Base-by-base conservation (phyloP, 345 rosid genomes). In the Adansonia digitata region DNA sequence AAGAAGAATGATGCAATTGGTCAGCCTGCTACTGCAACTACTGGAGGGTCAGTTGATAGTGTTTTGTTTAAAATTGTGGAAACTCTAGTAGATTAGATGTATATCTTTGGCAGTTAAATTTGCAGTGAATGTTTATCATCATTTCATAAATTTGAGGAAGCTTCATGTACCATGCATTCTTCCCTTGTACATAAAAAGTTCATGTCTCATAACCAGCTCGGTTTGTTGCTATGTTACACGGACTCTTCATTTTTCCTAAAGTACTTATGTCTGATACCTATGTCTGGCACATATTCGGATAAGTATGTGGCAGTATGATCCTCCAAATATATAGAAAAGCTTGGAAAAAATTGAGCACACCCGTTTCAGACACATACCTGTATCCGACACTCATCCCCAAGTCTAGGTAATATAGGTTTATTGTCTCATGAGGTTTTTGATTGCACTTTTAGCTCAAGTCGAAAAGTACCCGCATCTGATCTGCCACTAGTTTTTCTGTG, bases 21-120 rank as follows among this genome's bases (percentile, higher is more conserved):
- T 81, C 99, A 88, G 78, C 93, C 91, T 66, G 97, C 98, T 78
- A 89, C 98, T 75, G 97, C 99, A n/a, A 95, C 97, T 18, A 89
- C 97, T 5, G 98, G 98, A 80, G 97, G 99, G 99, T 95, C 75
- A 85, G 98, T 91, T 61, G 55, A 68, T 69, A 49, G 61, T 75
- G 49, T 72, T 27, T 7, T 60, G 57, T 7, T 77, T 3, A 8
- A 17, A 52, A 67, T 7, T 72, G 40, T 72, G 46, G 18, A 70
- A 79, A 7, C 48, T 46, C 39, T 49, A 52, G 59, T 70, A 22
- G 52, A 10, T 66, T 35, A 53, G 39, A 5, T 60, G 20, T 68
- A 17, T 7, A 52, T 15, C 64, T 9, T 39, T 10, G 18, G 62
- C 12, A 8, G 51, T 66, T 2, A 11, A 26, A 26, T 56, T 57